Base-by-base conservation (phyloP, 768 basidiomycete genomes). In the Lactarius indigo region DNA sequence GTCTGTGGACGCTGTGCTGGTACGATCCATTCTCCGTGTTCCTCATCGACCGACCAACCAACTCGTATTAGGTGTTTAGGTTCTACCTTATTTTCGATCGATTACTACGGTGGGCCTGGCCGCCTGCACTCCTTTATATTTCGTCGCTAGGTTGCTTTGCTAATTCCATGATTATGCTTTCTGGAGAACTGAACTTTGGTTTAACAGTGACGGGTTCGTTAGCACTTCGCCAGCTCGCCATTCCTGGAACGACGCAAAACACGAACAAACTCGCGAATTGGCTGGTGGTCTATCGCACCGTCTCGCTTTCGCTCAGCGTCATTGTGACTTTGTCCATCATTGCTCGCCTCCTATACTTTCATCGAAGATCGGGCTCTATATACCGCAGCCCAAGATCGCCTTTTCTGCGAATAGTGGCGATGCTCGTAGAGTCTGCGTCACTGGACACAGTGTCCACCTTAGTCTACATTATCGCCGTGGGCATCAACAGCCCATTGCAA, bases 1-100 rank as follows among this genome's bases (percentile, higher is more conserved):
- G 76, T 59, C 73, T 1, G 67, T 71, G 13, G 76, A 77, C 47
- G 73, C 71, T 18, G 59, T 76, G 33, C 39, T 77, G 60, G 76
- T 76, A 68, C 20, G 61, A 33, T 8, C 7, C 20, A 39, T 26
- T 6, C 50, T 13, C 39, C 31, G 17, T 26, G 39, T 8, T 42
- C 47, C 13, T 12, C 30, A 9, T 12, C 37, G 20, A 10, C 41
- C 4, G 20, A 37, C 33, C 52, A 26, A 13, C 23, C 44, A 6
- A 58, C 41, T 30, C 44, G 57, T 2, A 18, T 17, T 42, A 69
- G 61, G 31, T 68, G 30, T 59, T 59, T 61, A 55, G 66, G 23
- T 63, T 68, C 47, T 57, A 52, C 37, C 33, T 20, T 26, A 30
- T 66, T 50, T 68, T 68, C n/a, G 9, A 5, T 30, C 55, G 47